Evolutionary conservation across 2,329 filamentous ascomycete species (phyloP), one percentile per base, ranked within the genome.

Genomic region (Colletotrichum costaricense): DNA sequence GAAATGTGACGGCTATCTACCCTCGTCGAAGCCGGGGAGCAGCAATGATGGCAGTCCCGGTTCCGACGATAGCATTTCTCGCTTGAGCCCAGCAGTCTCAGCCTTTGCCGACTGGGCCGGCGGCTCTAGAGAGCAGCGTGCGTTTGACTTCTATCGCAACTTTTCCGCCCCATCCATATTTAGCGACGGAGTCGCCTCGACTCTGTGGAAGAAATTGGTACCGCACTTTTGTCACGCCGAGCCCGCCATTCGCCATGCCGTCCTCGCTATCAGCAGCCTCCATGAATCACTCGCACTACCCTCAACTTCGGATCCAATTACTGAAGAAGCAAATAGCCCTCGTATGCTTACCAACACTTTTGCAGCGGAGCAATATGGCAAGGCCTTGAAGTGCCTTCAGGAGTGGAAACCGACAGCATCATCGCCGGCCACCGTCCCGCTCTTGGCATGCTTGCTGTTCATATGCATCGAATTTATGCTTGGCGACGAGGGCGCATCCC

Each of bases 381-480:
- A 84, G 67, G 85, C 88, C 3, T 86, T 89, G 46, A 78, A 80
- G 0, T 81, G 83, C 24, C 74, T 88, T 30, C 75, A 84, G 49
- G 82, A 84, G 28, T 82, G 82, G 72, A 76, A 80, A 54, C 62
- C 2, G 73, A 76, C 58, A 75, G 79, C 19, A 75, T 60, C 67
- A 8, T 26, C 73, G n/a, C 35, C 76, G 1, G 76, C 79, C 7
- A 77, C 78, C 0, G 76, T 83, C 0, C 81, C 81, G 1, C 76
- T 89, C 19, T 79, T 88, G 3, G 85, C 85, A 6, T 88, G 87
- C 73, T 77, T 88, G 1, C 79, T 89, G 26, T 88, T 89, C 74
- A 86, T 87, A 28, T 88, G 87, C 75, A 85, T 89, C 62, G 88
- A 90, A 78, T 88, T 88, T 75, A 81, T 90, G 72, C 86, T 87